phyloP scores from a whole-genome alignment of 345 rosid species.

The Eucalyptus sp. region DNA sequence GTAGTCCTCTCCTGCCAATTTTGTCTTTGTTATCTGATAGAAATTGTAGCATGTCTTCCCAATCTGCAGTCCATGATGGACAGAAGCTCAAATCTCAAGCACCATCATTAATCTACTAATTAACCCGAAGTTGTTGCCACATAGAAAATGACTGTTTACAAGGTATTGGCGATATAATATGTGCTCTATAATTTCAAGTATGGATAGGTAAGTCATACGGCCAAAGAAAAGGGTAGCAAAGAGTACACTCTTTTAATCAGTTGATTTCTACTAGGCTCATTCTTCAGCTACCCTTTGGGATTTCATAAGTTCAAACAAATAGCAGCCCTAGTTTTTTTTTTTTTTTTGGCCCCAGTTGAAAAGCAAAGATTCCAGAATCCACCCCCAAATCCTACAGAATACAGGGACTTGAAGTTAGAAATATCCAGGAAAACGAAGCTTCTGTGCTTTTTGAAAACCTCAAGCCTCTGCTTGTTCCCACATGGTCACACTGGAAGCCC shows the following conservation, averaged over 20 bases:
- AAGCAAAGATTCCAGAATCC: background rate
- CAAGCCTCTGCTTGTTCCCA: background rate
- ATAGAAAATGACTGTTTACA: background rate
- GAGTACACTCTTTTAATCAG: background rate
- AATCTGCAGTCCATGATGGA: conserved; percentile 36
- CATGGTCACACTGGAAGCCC: background rate
- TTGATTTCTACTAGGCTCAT: background rate
- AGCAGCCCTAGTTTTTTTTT: background rate
- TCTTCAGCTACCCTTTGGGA: background rate
- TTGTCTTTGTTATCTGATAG: conserved; percentile 85
- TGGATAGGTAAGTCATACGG: background rate
- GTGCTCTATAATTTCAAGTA: background rate
- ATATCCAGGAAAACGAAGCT: background rate
- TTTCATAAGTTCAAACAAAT: background rate
- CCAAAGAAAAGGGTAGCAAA: background rate
- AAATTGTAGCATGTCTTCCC: conserved; percentile 96
- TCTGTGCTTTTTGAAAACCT: background rate
- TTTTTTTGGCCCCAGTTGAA: background rate
- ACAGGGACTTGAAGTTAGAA: background rate
- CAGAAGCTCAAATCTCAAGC: background rate
- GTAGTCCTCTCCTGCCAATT: conserved; percentile 93
- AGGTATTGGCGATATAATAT: background rate
- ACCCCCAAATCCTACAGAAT: background rate
- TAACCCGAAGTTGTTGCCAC: background rate
- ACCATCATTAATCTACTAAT: background rate